phyloP scores from a whole-genome alignment of 768 basidiomycete species.

The Mycena olivaceomarginata region DNA sequence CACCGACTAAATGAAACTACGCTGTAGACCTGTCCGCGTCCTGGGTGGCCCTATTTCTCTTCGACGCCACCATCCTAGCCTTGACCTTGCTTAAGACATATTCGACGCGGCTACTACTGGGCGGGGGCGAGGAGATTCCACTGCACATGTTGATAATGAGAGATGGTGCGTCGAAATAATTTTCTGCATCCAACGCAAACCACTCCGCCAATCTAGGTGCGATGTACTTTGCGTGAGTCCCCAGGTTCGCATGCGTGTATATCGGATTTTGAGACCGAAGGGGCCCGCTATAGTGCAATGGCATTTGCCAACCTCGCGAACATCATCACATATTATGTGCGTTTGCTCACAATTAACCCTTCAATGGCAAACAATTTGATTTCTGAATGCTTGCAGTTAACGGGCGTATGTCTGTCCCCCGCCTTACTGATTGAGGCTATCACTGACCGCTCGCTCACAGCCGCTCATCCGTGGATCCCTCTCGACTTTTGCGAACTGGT shows the following conservation, averaged over 20 bases:
- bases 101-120: slow-evolving; percentile 6
- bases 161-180: not conserved
- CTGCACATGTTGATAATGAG: slow-evolving; percentile 9
- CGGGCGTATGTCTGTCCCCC: not conserved
- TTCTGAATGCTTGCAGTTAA: not conserved
- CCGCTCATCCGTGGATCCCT: not conserved
- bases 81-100: not conserved
- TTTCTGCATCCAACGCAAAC: not conserved
- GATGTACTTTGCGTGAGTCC: slow-evolving; percentile 1
- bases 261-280: not conserved
- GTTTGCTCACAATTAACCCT: not conserved
- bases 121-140: not conserved
- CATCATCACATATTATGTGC: slow-evolving; percentile 9
- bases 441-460: too few relatives aligned
- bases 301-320: slow-evolving; percentile 1
- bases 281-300: not conserved
- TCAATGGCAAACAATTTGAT: not conserved
- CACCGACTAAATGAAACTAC: not conserved
- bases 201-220: not conserved
- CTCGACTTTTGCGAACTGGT: slow-evolving; percentile 17
- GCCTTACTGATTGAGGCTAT: not conserved
- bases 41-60: not conserved
- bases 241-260: not conserved
- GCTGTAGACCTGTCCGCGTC: slow-evolving; percentile 8
- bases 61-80: not conserved